These are phyloP conservation scores for Colletotrichum spinosum DNA, from an alignment of 2,329 filamentous ascomycete species.

Conservation along the genomic window DNA sequence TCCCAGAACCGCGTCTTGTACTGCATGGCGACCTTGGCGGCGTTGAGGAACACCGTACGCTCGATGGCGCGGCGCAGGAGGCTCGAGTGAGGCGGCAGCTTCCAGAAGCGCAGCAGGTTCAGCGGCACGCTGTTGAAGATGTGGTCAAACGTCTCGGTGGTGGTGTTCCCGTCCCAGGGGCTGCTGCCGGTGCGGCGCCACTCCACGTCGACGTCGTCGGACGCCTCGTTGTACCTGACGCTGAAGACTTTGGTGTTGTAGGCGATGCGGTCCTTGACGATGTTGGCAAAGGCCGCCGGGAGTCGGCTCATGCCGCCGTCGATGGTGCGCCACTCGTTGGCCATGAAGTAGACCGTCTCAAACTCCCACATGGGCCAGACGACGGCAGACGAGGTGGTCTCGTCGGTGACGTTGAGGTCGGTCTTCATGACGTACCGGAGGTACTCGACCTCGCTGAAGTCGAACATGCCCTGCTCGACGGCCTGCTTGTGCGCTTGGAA, in stretches of 20 bases:
- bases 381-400: conserved; percentile 42
- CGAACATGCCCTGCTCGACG: conserved; percentile 43
- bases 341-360: conserved; percentile 43
- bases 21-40: conserved; percentile 61
- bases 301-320: conserved; percentile 50
- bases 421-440: conserved; percentile 49
- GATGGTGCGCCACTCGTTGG: conserved; percentile 43
- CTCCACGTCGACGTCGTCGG: conserved; percentile 39
- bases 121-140: conserved; percentile 51
- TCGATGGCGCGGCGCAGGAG: conserved; percentile 43
- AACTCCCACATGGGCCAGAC: conserved; percentile 47
- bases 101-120: conserved; percentile 51
- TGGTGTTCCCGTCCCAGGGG: conserved; percentile 41
- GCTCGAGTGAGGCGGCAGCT: conserved; percentile 49
- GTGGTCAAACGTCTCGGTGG: conserved; percentile 50
- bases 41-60: conserved; percentile 42
- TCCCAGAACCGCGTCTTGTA: conserved; percentile 62
- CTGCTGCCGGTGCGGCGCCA: conserved; percentile 40
- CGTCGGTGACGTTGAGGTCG: conserved; percentile 51
- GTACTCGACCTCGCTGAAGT: conserved; percentile 46
- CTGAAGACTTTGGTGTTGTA: conserved; percentile 41
- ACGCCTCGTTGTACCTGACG: conserved; percentile 40
- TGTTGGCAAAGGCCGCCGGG: conserved; percentile 48
- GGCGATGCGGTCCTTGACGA: conserved; percentile 43
- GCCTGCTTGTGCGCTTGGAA: conserved; percentile 47